Base-by-base conservation (phyloP, 495 filamentous ascomycete species). In the Neurospora terricola region DNA sequence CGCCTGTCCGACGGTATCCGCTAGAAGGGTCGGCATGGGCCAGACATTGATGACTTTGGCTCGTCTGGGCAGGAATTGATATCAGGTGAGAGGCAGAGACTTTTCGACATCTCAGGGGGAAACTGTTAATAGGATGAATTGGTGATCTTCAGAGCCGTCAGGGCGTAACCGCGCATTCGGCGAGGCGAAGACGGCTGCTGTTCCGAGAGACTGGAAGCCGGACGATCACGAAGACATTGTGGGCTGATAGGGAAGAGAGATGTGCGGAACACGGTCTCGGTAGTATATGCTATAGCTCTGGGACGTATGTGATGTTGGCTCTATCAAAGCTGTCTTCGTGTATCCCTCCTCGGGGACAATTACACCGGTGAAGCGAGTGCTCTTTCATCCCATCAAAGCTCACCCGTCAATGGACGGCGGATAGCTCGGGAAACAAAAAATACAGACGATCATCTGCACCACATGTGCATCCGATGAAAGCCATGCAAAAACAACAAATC, bases 21-120 rank as follows among this genome's bases (percentile, higher is more conserved):
- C 79, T 72, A 45, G 40, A 40, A 66, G 34, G 39, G 30, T 34
- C 62, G 72, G 54, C 71, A 54, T 66, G 70, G 71, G 70, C 66
- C 62, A 75, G 73, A 30, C 71, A 62, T 34, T 18, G 27, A 70
- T 54, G n/a, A n/a, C 39, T 48, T 8, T 10, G 43, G 43, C 43
- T 21, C 16, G n/a, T 43, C 45, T 45, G 59, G 42, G 21, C 21
- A 45, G 70, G 76, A 73, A 38, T 12, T 37, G 30, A 37, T 38
- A 73, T 81, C 80, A 81, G 80, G 70, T 81, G 80, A 85, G 76
- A 34, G 70, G 72, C 73, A 78, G 75, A 79, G 69, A 76, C 74
- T 78, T 81, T 76, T 73, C 45, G 54, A 8, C 30, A 30, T 59
- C 48, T 48, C n/a, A 48, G 9, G n/a, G 43, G 43, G n/a, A 21